These are phyloP conservation scores for Mycena amicta DNA, from an alignment of 768 basidiomycete genomes.

Conservation along the genomic window DNA sequence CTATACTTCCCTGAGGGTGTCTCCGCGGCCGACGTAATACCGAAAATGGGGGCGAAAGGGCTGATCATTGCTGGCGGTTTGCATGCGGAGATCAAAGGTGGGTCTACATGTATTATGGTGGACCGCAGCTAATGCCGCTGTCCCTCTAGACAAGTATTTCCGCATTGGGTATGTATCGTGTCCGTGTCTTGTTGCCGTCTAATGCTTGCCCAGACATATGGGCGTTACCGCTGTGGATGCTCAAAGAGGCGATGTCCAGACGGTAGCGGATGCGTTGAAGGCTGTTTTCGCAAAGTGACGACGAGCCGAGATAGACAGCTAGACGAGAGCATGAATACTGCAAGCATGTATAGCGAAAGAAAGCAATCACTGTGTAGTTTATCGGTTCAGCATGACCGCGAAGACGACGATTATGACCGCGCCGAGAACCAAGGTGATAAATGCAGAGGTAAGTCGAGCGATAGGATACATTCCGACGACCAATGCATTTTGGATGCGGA, in stretches of 20 bases:
- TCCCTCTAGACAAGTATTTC: constrained; percentile 77
- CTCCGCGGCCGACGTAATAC: constrained; percentile 74
- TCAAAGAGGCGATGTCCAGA: constrained; percentile 74
- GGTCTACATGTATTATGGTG: constrained; percentile 20
- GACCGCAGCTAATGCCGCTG: constrained; percentile 9
- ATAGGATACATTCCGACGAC: constrained; percentile 43
- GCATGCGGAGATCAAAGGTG: constrained; percentile 80
- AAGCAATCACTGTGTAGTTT: not conserved
- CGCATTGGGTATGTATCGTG: constrained; percentile 67
- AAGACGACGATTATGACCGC: constrained; percentile 39
- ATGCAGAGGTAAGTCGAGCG: constrained; percentile 35
- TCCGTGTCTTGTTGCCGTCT: constrained; percentile 4
- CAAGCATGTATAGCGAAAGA: not conserved
- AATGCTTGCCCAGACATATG: constrained; percentile 95
- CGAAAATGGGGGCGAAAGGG: constrained; percentile 67
- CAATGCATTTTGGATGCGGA: constrained; percentile 40
- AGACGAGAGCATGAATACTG: not conserved
- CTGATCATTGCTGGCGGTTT: constrained; percentile 89
- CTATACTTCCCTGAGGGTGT: constrained; percentile 85
- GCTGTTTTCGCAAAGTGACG: constrained; percentile 44
- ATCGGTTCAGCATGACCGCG: constrained; percentile 32
- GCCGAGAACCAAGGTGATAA: constrained; percentile 33
- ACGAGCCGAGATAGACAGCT: not conserved
- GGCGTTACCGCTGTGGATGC: constrained; percentile 78
- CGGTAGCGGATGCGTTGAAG: constrained; percentile 64